Evolutionary conservation across 2,329 filamentous ascomycete species (phyloP).

Genomic region (Bertia moriformis): DNA sequence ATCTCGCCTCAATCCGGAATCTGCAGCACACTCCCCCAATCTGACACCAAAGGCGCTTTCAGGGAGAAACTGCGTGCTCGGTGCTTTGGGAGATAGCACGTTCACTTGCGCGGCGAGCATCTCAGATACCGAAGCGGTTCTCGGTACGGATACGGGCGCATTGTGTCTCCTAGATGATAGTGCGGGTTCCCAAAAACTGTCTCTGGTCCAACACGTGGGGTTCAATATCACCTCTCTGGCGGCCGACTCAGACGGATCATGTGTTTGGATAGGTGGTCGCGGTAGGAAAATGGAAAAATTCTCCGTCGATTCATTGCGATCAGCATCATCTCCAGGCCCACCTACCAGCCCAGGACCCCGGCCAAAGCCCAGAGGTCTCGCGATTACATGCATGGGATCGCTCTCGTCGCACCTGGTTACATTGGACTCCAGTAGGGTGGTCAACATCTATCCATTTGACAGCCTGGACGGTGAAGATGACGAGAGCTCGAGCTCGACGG

Average conservation of each 20-base stretch:
- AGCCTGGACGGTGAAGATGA: background rate
- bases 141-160: constrained; percentile 45
- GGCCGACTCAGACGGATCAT: constrained; percentile 24
- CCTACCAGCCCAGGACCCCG: constrained; percentile 3
- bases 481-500: background rate
- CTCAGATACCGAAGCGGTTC: constrained; percentile 33
- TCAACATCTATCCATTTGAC: constrained; percentile 30
- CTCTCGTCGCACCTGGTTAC: constrained; percentile 24
- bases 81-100: constrained; percentile 37
- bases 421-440: constrained; percentile 33
- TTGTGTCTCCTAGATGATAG: constrained; percentile 44
- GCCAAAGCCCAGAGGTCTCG: constrained; percentile 10
- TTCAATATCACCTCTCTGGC: constrained; percentile 36
- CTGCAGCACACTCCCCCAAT: constrained; percentile 14
- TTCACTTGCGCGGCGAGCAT: constrained; percentile 40
- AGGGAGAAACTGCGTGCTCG: constrained; percentile 46
- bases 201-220: constrained; percentile 26
- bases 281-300: constrained; percentile 29
- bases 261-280: constrained; percentile 33
- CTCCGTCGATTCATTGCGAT: constrained; percentile 16
- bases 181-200: constrained; percentile 32
- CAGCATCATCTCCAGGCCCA: constrained; percentile 7
- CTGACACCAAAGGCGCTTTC: constrained; percentile 34
- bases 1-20: constrained; percentile 18
- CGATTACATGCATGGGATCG: constrained; percentile 23